Base-by-base conservation (phyloP, 768 basidiomycete species). In the Dioszegia hungarica region DNA sequence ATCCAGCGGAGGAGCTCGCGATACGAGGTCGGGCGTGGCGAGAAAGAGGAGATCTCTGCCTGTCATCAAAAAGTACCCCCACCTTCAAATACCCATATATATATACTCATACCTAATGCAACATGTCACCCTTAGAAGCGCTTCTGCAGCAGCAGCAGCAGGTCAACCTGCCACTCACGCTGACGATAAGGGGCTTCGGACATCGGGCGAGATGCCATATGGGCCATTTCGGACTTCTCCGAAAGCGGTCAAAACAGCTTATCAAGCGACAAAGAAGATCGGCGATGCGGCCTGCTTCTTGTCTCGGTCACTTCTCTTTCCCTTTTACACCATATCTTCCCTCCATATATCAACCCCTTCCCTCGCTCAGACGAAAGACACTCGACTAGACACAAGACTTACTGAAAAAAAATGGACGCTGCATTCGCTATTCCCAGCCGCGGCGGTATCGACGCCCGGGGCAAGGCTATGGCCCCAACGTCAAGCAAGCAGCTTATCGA, bases 381-480 rank as follows among this genome's bases (percentile, higher is more conserved):
- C 3, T 27, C 25, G 11, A 12, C 14, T 29, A 24, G 3, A 29
- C 25, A 37, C n/a, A 22, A n/a, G 2, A 34, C 41, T n/a, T n/a
- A n/a, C n/a, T n/a, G n/a, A 20, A 15, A 20, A 6, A 54, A 29
- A 31, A 57, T 57, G 56, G 56, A 57, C 56, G 46, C 56, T 0
- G 56, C 56, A 6, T 31, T 40, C 37, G 56, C 56, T 28, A 48
- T 57, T 11, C 46, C 56, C 38, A 14, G 22, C 24, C 43, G 36
- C 12, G 43, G 43, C 11, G 45, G 34, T 24, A 34, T 56, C 44
- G 43, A 45, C 25, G 43, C 54, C 25, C n/a, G 39, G 15, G 54
- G 54, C 29, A 46, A 38, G 17, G 54, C 54, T 33, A 22, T 47
- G 19, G 17, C 31, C 33, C 43, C 43, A 25, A 12, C 38, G 8